Percentiles rank a stretch among this genome's conserved stretches.
Evolutionary conservation across 2,329 filamentous ascomycete species (phyloP).

Genomic region (Nemania diffusa): DNA sequence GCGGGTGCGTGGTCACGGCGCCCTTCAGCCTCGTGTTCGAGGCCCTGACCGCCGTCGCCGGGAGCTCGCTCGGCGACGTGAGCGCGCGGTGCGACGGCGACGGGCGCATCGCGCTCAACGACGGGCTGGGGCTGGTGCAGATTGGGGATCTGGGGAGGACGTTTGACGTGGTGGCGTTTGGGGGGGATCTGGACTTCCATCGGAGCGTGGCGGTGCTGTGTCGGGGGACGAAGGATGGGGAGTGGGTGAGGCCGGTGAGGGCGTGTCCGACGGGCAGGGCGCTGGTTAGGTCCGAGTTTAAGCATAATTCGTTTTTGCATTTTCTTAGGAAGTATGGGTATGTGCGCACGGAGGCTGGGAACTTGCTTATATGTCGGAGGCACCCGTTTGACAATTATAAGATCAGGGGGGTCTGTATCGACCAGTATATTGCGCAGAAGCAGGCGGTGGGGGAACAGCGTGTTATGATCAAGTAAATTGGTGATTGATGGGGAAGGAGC

Average conservation of each 20-base stretch:
- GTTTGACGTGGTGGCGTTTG: conserved; percentile 43
- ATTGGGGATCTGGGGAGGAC: conserved; percentile 43
- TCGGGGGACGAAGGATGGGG: conserved; percentile 29
- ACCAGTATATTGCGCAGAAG: conserved; percentile 20
- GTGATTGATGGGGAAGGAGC: neutral
- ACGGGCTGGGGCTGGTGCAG: conserved; percentile 44
- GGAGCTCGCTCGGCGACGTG: conserved; percentile 37
- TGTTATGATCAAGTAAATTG: conserved; percentile 13
- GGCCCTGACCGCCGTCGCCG: conserved; percentile 37
- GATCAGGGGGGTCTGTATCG: conserved; percentile 34
- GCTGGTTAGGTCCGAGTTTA: conserved; percentile 44
- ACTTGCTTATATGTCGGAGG: conserved; percentile 29
- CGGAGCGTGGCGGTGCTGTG: conserved; percentile 34
- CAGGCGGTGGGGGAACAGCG: neutral
- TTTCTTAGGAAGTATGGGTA: conserved; percentile 34
- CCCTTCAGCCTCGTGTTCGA: conserved; percentile 42
- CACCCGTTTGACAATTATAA: conserved; percentile 25
- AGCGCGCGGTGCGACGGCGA: conserved; percentile 26
- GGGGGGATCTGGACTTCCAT: conserved; percentile 37
- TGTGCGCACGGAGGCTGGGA: conserved; percentile 28
- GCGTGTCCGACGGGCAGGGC: conserved; percentile 36
- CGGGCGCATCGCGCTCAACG: conserved; percentile 38
- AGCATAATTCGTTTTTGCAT: conserved; percentile 28
- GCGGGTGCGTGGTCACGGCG: conserved; percentile 41
- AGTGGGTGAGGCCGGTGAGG: conserved; percentile 9